A percentile compares a stretch with the other conserved stretches of the same genome.
Conservation (phyloP, 345 rosid genomes). For the Arabis alpina region DNA sequence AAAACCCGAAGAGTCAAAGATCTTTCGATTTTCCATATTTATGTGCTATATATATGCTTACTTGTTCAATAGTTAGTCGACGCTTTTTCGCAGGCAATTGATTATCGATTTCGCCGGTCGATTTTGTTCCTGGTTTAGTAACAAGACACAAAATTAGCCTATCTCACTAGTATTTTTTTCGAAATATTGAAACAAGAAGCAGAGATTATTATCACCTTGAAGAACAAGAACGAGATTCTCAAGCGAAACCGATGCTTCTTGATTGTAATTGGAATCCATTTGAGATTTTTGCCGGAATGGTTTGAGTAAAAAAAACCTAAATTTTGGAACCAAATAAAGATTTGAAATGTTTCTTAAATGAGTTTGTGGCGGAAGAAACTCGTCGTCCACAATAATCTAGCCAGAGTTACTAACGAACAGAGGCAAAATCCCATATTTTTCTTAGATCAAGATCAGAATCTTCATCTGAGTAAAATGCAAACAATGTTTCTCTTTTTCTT, state of each 20-base stretch:
- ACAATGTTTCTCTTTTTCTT: background rate
- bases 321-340: background rate
- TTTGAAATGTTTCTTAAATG: background rate
- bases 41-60: background rate
- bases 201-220: constrained; percentile 6
- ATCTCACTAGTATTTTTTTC: background rate
- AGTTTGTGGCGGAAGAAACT: constrained; percentile 41
- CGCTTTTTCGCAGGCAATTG: constrained; percentile 21
- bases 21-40: background rate
- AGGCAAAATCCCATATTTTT: constrained; percentile 23
- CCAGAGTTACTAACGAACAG: constrained; percentile 19
- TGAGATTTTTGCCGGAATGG: background rate
- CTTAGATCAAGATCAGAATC: background rate
- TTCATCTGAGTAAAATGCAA: constrained; percentile 1
- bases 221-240: constrained; percentile 13
- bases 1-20: background rate
- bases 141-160: background rate
- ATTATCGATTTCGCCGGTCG: constrained; percentile 7
- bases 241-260: background rate
- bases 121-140: constrained; percentile 9
- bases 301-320: background rate
- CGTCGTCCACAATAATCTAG: constrained; percentile 32
- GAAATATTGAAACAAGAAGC: background rate
- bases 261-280: constrained; percentile 15
- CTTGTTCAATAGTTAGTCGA: constrained; percentile 24